These are phyloP conservation scores for Aurinia saxatilis DNA, from an alignment of 345 rosid genomes.

Conservation along the genomic window DNA sequence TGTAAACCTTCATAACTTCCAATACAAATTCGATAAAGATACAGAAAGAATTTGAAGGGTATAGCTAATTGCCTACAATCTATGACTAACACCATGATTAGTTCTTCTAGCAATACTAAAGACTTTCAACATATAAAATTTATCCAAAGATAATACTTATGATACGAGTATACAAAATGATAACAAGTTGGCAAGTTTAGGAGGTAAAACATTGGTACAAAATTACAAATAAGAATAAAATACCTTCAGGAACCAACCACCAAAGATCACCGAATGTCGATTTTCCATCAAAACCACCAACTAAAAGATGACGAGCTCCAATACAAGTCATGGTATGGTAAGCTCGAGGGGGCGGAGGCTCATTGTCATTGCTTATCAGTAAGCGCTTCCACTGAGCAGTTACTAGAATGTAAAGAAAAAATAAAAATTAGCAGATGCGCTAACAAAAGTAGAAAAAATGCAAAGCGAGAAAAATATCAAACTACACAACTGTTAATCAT, in stretches of 20 bases:
- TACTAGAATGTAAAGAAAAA: slow-evolving; percentile 35
- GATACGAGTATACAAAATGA: background rate
- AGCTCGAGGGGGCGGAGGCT: slow-evolving; percentile 89
- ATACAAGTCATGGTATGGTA: slow-evolving; percentile 75
- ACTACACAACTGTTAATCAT: slow-evolving; percentile 1
- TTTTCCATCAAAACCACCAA: slow-evolving; percentile 98
- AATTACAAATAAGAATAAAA: background rate
- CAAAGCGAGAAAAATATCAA: background rate
- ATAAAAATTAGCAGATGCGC: background rate
- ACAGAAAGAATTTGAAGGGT: background rate
- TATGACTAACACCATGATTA: background rate
- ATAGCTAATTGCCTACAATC: background rate
- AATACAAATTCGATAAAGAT: background rate
- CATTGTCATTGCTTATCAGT: slow-evolving; percentile 53
- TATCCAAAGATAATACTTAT: background rate
- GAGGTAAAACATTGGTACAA: slow-evolving; percentile 4
- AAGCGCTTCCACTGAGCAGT: slow-evolving; percentile 95
- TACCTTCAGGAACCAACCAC: slow-evolving; percentile 99
- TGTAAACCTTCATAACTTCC: background rate
- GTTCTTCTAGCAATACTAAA: background rate
- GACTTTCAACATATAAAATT: background rate
- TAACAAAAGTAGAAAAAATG: background rate
- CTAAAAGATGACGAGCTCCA: slow-evolving; percentile 69
- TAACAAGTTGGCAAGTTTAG: background rate
- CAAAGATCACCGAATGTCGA: slow-evolving; percentile 81